phyloP scores from a whole-genome alignment of 2,329 filamentous ascomycete species.

The Coniella vitis region DNA sequence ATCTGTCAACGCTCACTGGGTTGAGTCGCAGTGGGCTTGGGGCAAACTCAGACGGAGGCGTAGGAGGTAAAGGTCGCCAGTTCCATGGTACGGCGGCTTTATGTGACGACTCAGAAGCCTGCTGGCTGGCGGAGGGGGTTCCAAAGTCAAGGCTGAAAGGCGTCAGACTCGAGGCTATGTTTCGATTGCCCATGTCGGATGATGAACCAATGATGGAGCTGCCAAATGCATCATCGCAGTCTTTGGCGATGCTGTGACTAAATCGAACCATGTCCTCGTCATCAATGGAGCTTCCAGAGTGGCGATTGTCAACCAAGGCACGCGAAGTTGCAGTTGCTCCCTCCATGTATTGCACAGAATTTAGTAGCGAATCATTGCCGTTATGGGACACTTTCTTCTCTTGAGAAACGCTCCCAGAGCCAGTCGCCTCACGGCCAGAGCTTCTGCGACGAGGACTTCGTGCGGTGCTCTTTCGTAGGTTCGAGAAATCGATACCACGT shows the following conservation, averaged over 20 bases:
- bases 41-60: conserved; percentile 31
- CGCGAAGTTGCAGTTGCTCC: neutral
- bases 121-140: conserved; percentile 16
- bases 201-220: conserved; percentile 42
- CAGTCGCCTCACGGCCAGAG: conserved; percentile 15
- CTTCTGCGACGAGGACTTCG: conserved; percentile 14
- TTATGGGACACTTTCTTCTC: conserved; percentile 23
- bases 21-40: conserved; percentile 16
- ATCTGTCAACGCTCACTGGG: conserved; percentile 8
- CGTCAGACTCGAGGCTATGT: conserved; percentile 27
- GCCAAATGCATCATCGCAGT: conserved; percentile 90
- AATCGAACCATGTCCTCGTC: conserved; percentile 78
- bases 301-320: conserved; percentile 8
- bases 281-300: conserved; percentile 25
- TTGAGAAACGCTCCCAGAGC: conserved; percentile 23
- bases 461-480: conserved; percentile 32
- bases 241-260: conserved; percentile 77
- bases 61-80: conserved; percentile 43
- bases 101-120: conserved; percentile 8
- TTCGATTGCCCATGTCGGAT: conserved; percentile 16
- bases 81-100: conserved; percentile 30
- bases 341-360: conserved; percentile 18
- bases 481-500: conserved; percentile 49
- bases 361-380: conserved; percentile 19
- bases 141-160: conserved; percentile 38